phyloP scores from a whole-genome alignment of 108 stramenopile genomes.

The Stephanodiscus triporus region DNA sequence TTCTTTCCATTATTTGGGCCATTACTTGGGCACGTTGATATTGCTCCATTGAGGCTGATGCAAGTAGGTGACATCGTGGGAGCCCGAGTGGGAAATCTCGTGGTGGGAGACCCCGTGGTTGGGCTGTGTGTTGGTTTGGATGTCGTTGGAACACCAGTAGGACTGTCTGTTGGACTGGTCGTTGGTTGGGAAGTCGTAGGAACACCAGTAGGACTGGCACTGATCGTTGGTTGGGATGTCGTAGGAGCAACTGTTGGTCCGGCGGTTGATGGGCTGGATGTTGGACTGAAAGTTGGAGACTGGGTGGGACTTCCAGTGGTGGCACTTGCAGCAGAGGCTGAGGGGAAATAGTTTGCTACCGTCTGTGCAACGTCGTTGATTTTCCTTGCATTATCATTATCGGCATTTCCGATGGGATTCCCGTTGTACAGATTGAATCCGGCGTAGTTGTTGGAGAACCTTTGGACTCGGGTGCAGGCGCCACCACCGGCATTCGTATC shows the following conservation, averaged over 20 bases:
- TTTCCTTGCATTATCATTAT: background rate
- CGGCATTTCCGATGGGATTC: background rate
- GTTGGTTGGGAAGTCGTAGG: background rate
- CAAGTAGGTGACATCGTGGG: too few species aligned
- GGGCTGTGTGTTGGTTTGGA: background rate
- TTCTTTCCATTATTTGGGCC: too few species aligned
- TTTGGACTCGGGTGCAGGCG: constrained; percentile 21
- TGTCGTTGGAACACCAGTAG: background rate
- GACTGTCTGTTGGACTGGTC: background rate
- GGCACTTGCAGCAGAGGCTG: background rate
- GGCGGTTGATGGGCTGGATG: background rate
- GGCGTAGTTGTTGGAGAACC: constrained; percentile 15
- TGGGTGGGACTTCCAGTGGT: background rate
- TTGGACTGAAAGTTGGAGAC: background rate
- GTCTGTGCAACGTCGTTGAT: background rate
- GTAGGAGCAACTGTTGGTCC: background rate
- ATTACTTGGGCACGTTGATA: too few species aligned
- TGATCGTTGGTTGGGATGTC: too few species aligned
- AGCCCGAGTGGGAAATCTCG: too few species aligned
- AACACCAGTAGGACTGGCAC: background rate
- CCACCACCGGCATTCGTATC: background rate
- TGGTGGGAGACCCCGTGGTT: background rate
- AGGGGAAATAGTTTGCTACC: background rate
- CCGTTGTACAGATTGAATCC: background rate
- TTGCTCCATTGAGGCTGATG: too few species aligned